Evolutionary conservation across 177 flowering plant species (phyloP), one percentile per base, ranked within the genome.

Genomic region (Vitis hybrid): DNA sequence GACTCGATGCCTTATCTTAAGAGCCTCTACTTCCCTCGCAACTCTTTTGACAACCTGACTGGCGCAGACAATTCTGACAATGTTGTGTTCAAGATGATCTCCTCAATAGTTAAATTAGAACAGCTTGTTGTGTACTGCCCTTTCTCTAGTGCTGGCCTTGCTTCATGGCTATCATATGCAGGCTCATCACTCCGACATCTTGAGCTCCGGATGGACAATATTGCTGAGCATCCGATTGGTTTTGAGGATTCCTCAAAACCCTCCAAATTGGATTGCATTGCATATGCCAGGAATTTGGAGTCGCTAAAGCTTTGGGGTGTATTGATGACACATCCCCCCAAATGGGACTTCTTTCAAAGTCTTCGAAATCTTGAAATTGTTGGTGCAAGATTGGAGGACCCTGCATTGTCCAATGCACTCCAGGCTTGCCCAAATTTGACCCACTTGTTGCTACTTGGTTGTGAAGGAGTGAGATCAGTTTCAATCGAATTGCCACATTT

Each of bases 271-370:
- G 94, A 91, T 34, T 84, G 85, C 77, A 72, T 93, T 12, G 66
- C 73, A 5, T 62, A 65, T 13, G 91, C 85, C 18, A 74, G 58
- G 32, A 82, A 83, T 62, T 70, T 93, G 80, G 90, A 89, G 74
- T 82, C 91, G 0, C 75, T 93, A 10, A 87, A 80, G 74, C 87
- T 93, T 1, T 91, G 98, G 98, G 98, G 97, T 65, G 95, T 89
- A 8, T 69, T 82, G 19, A 80, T 93, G 88, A 68, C 71, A 17
- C 68, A 78, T 23, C 58, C 87, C 1, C 98, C 95, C 6, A 89
- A 81, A 56, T 93, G 98, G 98, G 84, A 85, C 50, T 72, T 57
- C 4, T 89, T 93, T 66, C 70, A 61, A 10, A 78, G 69, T 15
- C 88, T 93, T 40, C 63, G 30, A 18, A 78, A 65, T 79, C 94